Percentiles rank a stretch among this genome's conserved stretches.
These are phyloP conservation scores for Isabelozyma heimii DNA, from an alignment of 805 yeast genomes.

Conservation along the genomic window DNA sequence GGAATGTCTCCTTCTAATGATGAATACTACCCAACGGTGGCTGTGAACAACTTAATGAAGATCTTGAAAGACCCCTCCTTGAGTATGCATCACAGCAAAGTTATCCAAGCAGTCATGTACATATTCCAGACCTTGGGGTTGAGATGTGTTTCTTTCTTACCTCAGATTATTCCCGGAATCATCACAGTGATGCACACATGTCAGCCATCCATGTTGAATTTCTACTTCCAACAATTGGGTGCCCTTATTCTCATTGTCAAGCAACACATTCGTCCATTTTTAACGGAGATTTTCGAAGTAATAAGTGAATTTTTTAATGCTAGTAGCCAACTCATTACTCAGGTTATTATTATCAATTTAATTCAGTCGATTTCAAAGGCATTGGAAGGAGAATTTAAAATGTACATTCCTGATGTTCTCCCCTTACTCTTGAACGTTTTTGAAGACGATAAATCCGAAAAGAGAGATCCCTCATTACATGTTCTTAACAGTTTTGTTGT, in stretches of 20 bases:
- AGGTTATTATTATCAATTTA: constrained; percentile 73
- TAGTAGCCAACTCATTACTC: constrained; percentile 51
- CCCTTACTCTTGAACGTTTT: constrained; percentile 74
- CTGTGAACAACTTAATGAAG: constrained; percentile 78
- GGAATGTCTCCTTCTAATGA: constrained; percentile 92
- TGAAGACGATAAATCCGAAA: constrained; percentile 66
- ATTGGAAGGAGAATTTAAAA: constrained; percentile 87
- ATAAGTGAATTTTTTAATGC: constrained; percentile 68
- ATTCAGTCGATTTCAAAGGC: constrained; percentile 84
- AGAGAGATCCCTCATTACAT: constrained; percentile 60
- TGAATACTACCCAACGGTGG: constrained; percentile 94
- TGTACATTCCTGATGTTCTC: constrained; percentile 73
- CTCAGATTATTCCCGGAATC: constrained; percentile 85
- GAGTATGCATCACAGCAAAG: constrained; percentile 83
- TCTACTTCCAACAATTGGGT: constrained; percentile 85
- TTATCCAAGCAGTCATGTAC: constrained; percentile 89
- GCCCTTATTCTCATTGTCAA: constrained; percentile 78
- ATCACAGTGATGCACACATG: constrained; percentile 80
- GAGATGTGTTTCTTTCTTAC: constrained; percentile 85
- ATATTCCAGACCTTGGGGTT: constrained; percentile 87
- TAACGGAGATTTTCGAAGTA: constrained; percentile 70
- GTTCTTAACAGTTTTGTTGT: constrained; percentile 81
- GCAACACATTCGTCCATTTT: constrained; percentile 83
- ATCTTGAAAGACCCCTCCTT: constrained; percentile 83
- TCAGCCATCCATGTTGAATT: constrained; percentile 75